A percentile compares a stretch with the other conserved stretches of the same genome.
Conservation (phyloP, 163 green algal species). For the Scenedesmus sp. region DNA sequence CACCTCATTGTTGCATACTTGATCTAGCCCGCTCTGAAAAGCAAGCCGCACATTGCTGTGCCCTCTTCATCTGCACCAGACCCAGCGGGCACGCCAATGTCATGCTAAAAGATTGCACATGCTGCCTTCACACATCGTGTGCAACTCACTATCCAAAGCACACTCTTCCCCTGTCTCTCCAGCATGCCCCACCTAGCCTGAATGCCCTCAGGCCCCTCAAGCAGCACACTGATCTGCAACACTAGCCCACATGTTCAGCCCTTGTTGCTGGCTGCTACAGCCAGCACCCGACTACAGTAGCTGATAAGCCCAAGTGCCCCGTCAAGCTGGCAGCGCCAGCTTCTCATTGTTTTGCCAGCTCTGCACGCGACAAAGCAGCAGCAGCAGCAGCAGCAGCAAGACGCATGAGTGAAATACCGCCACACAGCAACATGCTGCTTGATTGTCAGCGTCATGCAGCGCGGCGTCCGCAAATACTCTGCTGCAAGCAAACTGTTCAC, state of each 20-base stretch:
- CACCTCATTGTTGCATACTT: neutral
- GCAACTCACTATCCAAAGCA: neutral
- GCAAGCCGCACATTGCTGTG: neutral
- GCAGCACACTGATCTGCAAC: neutral
- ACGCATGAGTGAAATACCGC: neutral
- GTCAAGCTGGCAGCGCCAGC: slow-evolving; percentile 84
- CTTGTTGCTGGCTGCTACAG: neutral
- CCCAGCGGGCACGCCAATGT: neutral
- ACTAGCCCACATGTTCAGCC: neutral
- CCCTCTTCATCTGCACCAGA: neutral
- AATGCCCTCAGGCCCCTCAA: neutral
- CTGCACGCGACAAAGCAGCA: neutral
- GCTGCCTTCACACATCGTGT: too few species aligned
- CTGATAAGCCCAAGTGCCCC: neutral
- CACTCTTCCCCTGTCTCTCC: neutral
- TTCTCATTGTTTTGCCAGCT: slow-evolving; percentile 94
- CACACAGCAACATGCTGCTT: neutral
- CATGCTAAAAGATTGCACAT: too few species aligned
- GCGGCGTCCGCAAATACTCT: too few species aligned
- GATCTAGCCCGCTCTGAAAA: neutral
- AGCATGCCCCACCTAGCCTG: neutral
- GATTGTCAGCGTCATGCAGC: neutral
- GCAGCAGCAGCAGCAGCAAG: neutral
- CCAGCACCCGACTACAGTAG: neutral
- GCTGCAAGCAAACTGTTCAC: too few species aligned